Evolutionary conservation across 2,329 filamentous ascomycete genomes (phyloP).

Genomic region (Alternaria conjuncta): DNA sequence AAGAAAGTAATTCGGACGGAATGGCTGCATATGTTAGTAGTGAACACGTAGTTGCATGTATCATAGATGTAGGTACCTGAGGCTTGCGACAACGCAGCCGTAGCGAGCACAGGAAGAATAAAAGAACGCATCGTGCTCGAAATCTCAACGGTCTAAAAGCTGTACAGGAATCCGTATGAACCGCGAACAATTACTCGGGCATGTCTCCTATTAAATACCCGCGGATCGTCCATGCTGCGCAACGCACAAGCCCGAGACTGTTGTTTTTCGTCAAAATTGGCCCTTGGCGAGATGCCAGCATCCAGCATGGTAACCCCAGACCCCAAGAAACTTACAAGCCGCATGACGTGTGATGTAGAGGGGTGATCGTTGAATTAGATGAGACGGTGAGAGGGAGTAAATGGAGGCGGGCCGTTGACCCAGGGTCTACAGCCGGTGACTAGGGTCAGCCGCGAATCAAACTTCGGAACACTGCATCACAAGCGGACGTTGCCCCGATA

Average conservation of each 20-base stretch:
- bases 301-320: background rate
- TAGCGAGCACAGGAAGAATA: slow-evolving; percentile 31
- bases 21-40: slow-evolving; percentile 25
- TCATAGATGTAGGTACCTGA: slow-evolving; percentile 19
- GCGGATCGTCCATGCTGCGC: background rate
- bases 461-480: slow-evolving; percentile 21
- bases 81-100: slow-evolving; percentile 27
- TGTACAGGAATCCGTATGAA: background rate
- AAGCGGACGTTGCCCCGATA: slow-evolving; percentile 11
- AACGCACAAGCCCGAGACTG: slow-evolving; percentile 9
- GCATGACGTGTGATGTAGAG: slow-evolving; percentile 30
- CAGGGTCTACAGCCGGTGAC: slow-evolving; percentile 33
- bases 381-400: slow-evolving; percentile 27
- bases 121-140: slow-evolving; percentile 34
- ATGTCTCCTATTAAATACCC: slow-evolving; percentile 30
- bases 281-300: slow-evolving; percentile 26
- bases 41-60: background rate
- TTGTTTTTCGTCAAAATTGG: slow-evolving; percentile 20
- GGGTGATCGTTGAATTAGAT: slow-evolving; percentile 33
- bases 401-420: slow-evolving; percentile 41
- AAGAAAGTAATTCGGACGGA: slow-evolving; percentile 19
- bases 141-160: background rate
- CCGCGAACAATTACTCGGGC: slow-evolving; percentile 1
- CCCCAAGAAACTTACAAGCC: slow-evolving; percentile 2
- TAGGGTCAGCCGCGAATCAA: slow-evolving; percentile 33